A percentile compares a stretch with the other conserved stretches of the same genome.
phyloP scores from a whole-genome alignment of 768 basidiomycete species.

The Amanita subjunquillea region DNA sequence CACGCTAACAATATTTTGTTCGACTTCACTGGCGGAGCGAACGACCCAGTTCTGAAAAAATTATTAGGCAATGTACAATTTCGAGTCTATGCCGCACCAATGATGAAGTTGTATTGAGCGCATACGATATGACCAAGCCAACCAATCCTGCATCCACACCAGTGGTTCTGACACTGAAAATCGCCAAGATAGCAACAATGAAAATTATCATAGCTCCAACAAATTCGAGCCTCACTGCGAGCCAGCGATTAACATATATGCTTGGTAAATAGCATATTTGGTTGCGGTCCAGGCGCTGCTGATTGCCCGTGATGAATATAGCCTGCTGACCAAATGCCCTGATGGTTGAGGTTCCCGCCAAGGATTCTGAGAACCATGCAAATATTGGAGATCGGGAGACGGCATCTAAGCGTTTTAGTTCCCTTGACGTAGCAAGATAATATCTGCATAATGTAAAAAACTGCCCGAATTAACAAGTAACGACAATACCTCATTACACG shows the following conservation, averaged over 20 bases:
- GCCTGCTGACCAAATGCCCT: slow-evolving; percentile 67
- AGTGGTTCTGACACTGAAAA: slow-evolving; percentile 61
- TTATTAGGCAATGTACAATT: not conserved
- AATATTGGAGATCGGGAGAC: slow-evolving; percentile 89
- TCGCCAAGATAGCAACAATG: slow-evolving; percentile 53
- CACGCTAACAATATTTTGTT: slow-evolving; percentile 84
- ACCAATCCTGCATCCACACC: slow-evolving; percentile 84
- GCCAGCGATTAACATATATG: slow-evolving; percentile 73
- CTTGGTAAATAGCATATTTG: slow-evolving; percentile 71
- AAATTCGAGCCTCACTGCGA: slow-evolving; percentile 76
- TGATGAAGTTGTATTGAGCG: slow-evolving; percentile 73
- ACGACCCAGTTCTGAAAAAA: slow-evolving; percentile 66
- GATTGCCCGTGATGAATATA: slow-evolving; percentile 58
- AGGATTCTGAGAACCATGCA: slow-evolving; percentile 75
- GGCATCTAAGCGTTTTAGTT: slow-evolving; percentile 82
- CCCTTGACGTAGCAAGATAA: slow-evolving; percentile 78
- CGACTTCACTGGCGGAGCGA: slow-evolving; percentile 76
- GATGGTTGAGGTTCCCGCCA: slow-evolving; percentile 73
- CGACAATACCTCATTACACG: slow-evolving; percentile 63
- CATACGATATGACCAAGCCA: slow-evolving; percentile 79
- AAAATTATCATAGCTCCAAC: slow-evolving; percentile 77
- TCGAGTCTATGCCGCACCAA: slow-evolving; percentile 37
- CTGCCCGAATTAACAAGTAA: not conserved
- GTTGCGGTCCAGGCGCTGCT: slow-evolving; percentile 74
- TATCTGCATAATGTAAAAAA: slow-evolving; percentile 39